phyloP scores from a whole-genome alignment of 129 eudicot genomes.

The Helichrysum umbraculigerum region DNA sequence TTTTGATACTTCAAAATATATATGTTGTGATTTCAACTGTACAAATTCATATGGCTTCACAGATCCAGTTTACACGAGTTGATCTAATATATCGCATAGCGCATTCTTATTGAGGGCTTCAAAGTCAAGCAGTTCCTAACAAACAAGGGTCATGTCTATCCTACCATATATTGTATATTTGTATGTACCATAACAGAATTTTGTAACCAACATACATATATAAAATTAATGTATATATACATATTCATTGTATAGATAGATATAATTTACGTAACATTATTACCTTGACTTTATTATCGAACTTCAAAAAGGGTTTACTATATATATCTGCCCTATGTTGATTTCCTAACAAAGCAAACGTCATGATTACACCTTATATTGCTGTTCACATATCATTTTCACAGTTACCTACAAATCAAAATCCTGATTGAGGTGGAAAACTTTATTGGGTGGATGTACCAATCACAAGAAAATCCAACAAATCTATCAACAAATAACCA shows the following conservation, averaged over 20 bases:
- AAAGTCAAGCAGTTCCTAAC: neutral
- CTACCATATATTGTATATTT: neutral
- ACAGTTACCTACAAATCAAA: slow-evolving; percentile 16
- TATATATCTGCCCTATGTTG: neutral
- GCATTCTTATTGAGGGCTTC: neutral
- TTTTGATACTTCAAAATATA: neutral
- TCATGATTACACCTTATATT: slow-evolving; percentile 31
- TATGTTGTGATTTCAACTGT: neutral
- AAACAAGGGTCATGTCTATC: neutral
- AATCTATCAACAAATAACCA: neutral
- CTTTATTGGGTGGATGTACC: slow-evolving; percentile 12
- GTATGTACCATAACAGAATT: neutral
- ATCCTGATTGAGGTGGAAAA: neutral
- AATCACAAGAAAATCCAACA: slow-evolving; percentile 14
- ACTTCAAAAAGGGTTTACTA: neutral
- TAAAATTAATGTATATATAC: neutral
- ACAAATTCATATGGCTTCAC: neutral
- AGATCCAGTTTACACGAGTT: neutral
- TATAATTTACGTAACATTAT: too few relatives aligned
- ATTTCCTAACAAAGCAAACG: slow-evolving; percentile 24
- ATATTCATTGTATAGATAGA: neutral
- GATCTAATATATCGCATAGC: neutral
- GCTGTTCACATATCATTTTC: slow-evolving; percentile 28
- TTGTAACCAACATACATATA: neutral
- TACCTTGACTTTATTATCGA: neutral